These are phyloP conservation scores for Ogataea saltuana DNA, from an alignment of 805 yeast species.

Conservation along the genomic window DNA sequence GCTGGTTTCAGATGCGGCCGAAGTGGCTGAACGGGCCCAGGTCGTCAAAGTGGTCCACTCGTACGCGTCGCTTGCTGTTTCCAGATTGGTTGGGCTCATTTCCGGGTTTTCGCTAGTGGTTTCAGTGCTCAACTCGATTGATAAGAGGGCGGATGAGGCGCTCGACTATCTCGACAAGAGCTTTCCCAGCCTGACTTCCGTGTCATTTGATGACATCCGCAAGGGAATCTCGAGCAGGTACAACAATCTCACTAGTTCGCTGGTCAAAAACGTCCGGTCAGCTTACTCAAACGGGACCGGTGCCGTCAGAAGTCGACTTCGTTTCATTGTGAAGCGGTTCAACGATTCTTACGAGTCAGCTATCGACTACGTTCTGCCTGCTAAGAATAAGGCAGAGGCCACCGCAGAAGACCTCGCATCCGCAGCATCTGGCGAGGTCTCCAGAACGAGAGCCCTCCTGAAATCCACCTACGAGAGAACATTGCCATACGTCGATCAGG, in stretches of 20 bases:
- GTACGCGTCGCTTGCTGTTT: slow-evolving; percentile 17
- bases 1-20: slow-evolving; percentile 28
- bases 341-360: slow-evolving; percentile 34
- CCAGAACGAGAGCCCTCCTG: slow-evolving; percentile 28
- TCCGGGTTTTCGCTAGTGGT: slow-evolving; percentile 24
- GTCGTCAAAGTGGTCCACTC: slow-evolving; percentile 19
- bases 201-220: slow-evolving; percentile 22
- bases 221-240: slow-evolving; percentile 12
- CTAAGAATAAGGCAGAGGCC: slow-evolving; percentile 15
- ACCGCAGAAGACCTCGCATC: slow-evolving; percentile 11
- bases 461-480: slow-evolving; percentile 32
- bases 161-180: slow-evolving; percentile 32
- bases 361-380: slow-evolving; percentile 33
- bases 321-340: slow-evolving; percentile 31
- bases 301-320: slow-evolving; percentile 17
- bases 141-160: slow-evolving; percentile 23
- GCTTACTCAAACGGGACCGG: slow-evolving; percentile 14
- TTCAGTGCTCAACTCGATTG: slow-evolving; percentile 24
- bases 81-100: slow-evolving; percentile 17
- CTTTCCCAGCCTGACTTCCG: slow-evolving; percentile 32
- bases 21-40: slow-evolving; percentile 20
- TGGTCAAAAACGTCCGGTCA: slow-evolving; percentile 16
- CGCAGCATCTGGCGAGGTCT: slow-evolving; percentile 26
- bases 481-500: slow-evolving; percentile 30
- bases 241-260: slow-evolving; percentile 11